Evolutionary conservation across 345 rosid species (phyloP).

Genomic region (Hibiscus mutabilis): DNA sequence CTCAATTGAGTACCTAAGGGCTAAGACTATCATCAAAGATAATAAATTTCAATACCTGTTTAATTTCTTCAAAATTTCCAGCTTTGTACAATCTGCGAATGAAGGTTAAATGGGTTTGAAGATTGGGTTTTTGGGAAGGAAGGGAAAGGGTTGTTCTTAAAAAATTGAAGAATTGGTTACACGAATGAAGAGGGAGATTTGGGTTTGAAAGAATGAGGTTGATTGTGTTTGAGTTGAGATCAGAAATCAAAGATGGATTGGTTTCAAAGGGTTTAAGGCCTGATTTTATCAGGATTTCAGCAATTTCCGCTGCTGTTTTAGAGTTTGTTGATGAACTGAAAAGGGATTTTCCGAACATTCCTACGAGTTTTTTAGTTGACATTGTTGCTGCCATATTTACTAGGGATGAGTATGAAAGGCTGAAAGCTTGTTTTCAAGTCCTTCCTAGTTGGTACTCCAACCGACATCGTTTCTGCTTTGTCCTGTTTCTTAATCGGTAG

Average conservation of each 20-base stretch:
- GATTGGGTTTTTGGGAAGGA: slow-evolving; percentile 34
- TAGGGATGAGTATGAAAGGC: too few species aligned
- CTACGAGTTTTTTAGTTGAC: too few species aligned
- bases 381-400: too few species aligned
- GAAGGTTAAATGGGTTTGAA: slow-evolving; percentile 39
- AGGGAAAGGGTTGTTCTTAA: slow-evolving; percentile 32
- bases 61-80: slow-evolving; percentile 43
- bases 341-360: too few species aligned
- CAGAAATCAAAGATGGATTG: slow-evolving; percentile 17
- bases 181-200: slow-evolving; percentile 38
- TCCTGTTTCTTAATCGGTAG: too few species aligned
- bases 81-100: slow-evolving; percentile 42
- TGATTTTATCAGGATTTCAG: too few species aligned
- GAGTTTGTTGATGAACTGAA: too few species aligned
- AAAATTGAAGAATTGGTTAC: slow-evolving; percentile 52
- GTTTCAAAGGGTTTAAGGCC: too few species aligned
- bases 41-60: slow-evolving; percentile 31
- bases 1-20: slow-evolving; percentile 27
- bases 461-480: too few species aligned
- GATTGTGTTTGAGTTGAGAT: slow-evolving; percentile 35
- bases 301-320: too few species aligned
- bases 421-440: too few species aligned
- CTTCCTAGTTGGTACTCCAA: too few species aligned
- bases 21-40: slow-evolving; percentile 29
- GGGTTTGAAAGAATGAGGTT: slow-evolving; percentile 50